phyloP scores from a whole-genome alignment of 2,329 filamentous ascomycete genomes.

The Fonsecaea pugnacius region DNA sequence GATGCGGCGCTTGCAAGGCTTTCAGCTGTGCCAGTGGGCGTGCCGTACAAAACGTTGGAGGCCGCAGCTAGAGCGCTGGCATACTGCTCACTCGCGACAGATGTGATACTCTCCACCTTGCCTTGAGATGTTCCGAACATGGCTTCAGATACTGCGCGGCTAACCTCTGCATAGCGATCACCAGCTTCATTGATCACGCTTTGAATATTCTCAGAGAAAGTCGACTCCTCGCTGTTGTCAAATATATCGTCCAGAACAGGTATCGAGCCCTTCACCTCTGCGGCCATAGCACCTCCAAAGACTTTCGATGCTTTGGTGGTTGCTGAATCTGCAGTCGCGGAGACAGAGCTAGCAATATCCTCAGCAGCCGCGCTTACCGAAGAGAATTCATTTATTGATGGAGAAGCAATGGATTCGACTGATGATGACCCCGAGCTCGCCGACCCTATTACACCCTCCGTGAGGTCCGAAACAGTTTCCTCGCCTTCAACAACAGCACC shows the following conservation, averaged over 20 bases:
- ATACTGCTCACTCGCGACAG: constrained; percentile 62
- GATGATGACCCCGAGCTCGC: constrained; percentile 24
- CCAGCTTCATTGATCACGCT: constrained; percentile 57
- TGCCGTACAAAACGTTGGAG: constrained; percentile 61
- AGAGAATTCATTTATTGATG: constrained; percentile 13
- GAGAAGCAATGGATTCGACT: constrained; percentile 15
- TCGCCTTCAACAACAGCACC: constrained; percentile 38
- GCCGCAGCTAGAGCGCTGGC: constrained; percentile 61
- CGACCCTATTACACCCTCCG: constrained; percentile 8
- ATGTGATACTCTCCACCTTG: constrained; percentile 55
- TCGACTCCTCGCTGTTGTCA: constrained; percentile 52
- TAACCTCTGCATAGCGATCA: constrained; percentile 59
- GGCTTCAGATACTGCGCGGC: constrained; percentile 61
- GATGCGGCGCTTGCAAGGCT: constrained; percentile 57
- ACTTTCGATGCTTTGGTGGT: constrained; percentile 25
- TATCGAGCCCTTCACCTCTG: constrained; percentile 53
- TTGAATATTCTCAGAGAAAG: constrained; percentile 58
- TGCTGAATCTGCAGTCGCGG: constrained; percentile 25
- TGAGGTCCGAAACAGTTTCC: constrained; percentile 18
- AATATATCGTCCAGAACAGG: constrained; percentile 57
- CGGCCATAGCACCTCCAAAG: constrained; percentile 51
- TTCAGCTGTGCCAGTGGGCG: constrained; percentile 47
- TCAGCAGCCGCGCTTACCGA: constrained; percentile 22
- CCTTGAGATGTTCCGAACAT: constrained; percentile 55
- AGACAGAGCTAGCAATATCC: constrained; percentile 26